phyloP scores from a whole-genome alignment of 2,329 filamentous ascomycete genomes.

The Myriosclerotinia curreyana region DNA sequence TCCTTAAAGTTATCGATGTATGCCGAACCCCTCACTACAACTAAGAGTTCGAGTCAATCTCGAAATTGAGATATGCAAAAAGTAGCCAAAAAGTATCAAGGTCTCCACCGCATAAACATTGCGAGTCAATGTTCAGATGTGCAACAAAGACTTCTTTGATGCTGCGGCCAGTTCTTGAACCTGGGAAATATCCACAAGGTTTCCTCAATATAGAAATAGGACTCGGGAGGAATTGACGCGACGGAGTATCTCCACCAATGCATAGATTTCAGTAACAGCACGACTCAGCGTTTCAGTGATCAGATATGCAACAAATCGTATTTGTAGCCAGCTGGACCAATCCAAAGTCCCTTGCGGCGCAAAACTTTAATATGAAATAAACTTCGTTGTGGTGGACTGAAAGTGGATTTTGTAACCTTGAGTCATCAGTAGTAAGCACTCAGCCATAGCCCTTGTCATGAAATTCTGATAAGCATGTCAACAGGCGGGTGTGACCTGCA shows the following conservation, averaged over 20 bases:
- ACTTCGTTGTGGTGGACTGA: neutral
- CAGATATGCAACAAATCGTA: neutral
- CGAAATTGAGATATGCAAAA: slow-evolving; percentile 8
- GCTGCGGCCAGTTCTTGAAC: neutral
- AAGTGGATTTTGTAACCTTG: slow-evolving; percentile 3
- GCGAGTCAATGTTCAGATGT: slow-evolving; percentile 2
- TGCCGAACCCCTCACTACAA: neutral
- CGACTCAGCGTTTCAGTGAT: slow-evolving; percentile 8
- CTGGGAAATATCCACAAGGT: neutral
- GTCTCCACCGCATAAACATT: neutral
- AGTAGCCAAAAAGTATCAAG: neutral
- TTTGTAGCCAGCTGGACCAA: neutral
- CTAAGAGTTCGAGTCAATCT: neutral
- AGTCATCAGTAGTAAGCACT: neutral
- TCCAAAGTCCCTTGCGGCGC: neutral
- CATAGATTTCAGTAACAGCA: neutral
- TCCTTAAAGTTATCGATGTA: neutral
- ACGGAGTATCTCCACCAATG: neutral
- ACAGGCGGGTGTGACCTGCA: neutral
- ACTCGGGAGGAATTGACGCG: neutral
- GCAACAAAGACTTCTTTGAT: neutral
- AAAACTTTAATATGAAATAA: neutral
- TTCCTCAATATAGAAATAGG: neutral
- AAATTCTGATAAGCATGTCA: neutral
- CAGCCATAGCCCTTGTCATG: neutral